phyloP scores from a whole-genome alignment of 129 eudicot species.

The Gnaphalium uliginosum region DNA sequence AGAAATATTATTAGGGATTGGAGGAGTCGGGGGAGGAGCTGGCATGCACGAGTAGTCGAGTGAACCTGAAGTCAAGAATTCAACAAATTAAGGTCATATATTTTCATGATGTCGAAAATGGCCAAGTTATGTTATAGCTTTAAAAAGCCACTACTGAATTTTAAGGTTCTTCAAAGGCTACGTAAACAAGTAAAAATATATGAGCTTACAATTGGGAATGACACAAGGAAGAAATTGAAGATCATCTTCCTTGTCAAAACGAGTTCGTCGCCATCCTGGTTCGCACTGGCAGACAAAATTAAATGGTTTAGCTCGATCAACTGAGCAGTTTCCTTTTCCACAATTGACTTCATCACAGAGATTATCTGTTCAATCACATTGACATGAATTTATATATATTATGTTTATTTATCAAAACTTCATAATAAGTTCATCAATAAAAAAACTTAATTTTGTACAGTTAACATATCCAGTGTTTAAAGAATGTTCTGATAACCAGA shows the following conservation, averaged over 20 bases:
- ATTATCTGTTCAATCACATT: conserved; percentile 27
- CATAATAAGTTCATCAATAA: neutral
- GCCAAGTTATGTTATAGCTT: neutral
- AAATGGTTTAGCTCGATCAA: conserved; percentile 38
- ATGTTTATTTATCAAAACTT: neutral
- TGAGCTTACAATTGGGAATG: conserved; percentile 60
- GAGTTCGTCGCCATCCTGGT: conserved; percentile 65
- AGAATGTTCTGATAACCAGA: too few relatives aligned
- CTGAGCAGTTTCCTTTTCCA: conserved; percentile 76
- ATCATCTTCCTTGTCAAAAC: conserved; percentile 40
- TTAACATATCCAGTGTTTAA: too few relatives aligned
- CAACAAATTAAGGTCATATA: neutral
- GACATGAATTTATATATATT: too few relatives aligned
- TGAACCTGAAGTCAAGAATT: conserved; percentile 47
- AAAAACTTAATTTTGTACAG: too few relatives aligned
- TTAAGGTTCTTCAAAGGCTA: neutral
- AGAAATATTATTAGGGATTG: conserved; percentile 58
- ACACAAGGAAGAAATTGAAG: conserved; percentile 73
- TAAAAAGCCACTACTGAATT: neutral
- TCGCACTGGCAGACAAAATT: conserved; percentile 64
- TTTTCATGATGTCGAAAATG: neutral
- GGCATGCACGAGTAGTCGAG: conserved; percentile 88
- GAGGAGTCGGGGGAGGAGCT: conserved; percentile 75
- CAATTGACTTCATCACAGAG: conserved; percentile 64
- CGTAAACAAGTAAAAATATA: neutral